Evolutionary conservation across 2,329 filamentous ascomycete genomes (phyloP).

Genomic region (Penicillium digitatum): DNA sequence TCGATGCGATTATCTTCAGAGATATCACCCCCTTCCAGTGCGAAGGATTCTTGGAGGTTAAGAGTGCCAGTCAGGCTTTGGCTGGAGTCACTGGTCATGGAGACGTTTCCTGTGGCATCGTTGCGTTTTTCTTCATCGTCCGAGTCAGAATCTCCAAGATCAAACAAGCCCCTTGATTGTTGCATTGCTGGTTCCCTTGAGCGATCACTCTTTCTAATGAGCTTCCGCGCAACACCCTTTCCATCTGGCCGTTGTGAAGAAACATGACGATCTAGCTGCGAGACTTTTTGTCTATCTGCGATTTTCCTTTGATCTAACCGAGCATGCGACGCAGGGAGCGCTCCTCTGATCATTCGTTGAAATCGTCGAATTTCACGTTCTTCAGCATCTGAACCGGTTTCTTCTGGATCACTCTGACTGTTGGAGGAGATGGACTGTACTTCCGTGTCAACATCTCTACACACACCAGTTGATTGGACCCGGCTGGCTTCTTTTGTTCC

Average conservation of each 20-base stretch:
- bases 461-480: slow-evolving; percentile 14
- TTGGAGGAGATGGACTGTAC: slow-evolving; percentile 20
- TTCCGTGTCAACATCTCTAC: slow-evolving; percentile 16
- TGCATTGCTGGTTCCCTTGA: slow-evolving; percentile 12
- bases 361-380: slow-evolving; percentile 31
- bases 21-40: slow-evolving; percentile 33
- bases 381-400: slow-evolving; percentile 20
- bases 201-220: slow-evolving; percentile 25
- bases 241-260: slow-evolving; percentile 22
- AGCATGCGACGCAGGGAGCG: slow-evolving; percentile 49
- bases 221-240: slow-evolving; percentile 35
- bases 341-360: slow-evolving; percentile 45
- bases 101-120: neutral
- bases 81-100: slow-evolving; percentile 9
- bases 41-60: slow-evolving; percentile 22
- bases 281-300: slow-evolving; percentile 20
- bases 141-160: slow-evolving; percentile 32
- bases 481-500: slow-evolving; percentile 15
- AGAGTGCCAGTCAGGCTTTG: slow-evolving; percentile 17
- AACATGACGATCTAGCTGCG: slow-evolving; percentile 21
- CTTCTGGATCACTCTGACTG: slow-evolving; percentile 17
- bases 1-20: slow-evolving; percentile 43
- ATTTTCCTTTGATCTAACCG: slow-evolving; percentile 40
- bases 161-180: slow-evolving; percentile 23
- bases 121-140: slow-evolving; percentile 9